Evolutionary conservation across 371 early-diverging fungal genomes (phyloP), one percentile per base, ranked within the genome.

Genomic region (Rhizopus delemar): DNA sequence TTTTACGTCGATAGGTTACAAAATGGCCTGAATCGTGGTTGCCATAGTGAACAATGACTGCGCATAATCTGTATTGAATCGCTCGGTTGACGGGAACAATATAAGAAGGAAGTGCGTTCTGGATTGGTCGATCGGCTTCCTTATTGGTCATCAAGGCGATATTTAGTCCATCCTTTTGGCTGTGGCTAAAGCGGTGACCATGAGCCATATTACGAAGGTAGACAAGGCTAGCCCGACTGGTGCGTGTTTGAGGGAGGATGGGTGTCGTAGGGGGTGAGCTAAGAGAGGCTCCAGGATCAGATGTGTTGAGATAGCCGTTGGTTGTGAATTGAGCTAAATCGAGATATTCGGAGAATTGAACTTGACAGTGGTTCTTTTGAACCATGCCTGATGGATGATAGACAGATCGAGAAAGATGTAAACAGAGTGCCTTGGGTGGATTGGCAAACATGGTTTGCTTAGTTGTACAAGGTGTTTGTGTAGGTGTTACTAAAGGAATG

Each of bases 21-120:
- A 93, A 97, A 70, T 97, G 98, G 0, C 98, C 98, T 7, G 82
- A 90, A 6, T 93, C 88, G 68, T 97, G 97, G 6, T 69, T 68
- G 7, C 78, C 98, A 62, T 88, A 89, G 57, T 97, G 98, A 12
- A 94, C 89, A 46, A 97, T 89, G 1, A 93, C 90, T 0, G 94
- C 88, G 51, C 83, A 88, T 32, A 97, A 76, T 29, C 85, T 85
- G 65, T 96, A 96, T 38, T 70, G 66, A 48, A 74, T 67, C 12
- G 69, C 56, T 5, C 72, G 69, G 6, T 62, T 54, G 29, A 70
- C 60, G n/a, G 74, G 75, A 0, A 72, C 39, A 7, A 65, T 52
- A 2, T 70, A 63, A 45, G 74, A 76, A 15, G 78, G 78, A 5
- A 78, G 41, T 0, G 74, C 73, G 34, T 68, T 77, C 8, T 70